These are phyloP conservation scores for Penicillium capsulatum DNA, from an alignment of 2,329 filamentous ascomycete genomes.

Conservation along the genomic window DNA sequence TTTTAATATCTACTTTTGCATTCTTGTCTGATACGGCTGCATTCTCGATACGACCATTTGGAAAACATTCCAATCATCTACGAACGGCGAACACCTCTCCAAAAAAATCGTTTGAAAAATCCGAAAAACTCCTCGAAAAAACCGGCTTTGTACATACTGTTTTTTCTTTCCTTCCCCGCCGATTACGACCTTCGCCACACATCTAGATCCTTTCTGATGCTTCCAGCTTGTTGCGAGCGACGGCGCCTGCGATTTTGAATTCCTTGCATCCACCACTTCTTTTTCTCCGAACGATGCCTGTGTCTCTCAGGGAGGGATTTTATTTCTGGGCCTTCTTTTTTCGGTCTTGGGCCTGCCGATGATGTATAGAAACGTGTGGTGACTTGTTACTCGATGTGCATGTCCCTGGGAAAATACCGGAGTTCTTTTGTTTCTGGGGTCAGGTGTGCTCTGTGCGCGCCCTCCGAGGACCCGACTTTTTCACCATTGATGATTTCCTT, in stretches of 20 bases:
- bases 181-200: constrained; percentile 35
- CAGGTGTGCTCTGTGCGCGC: constrained; percentile 19
- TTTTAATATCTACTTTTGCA: constrained; percentile 29
- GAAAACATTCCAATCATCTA: constrained; percentile 26
- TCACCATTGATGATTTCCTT: constrained; percentile 29
- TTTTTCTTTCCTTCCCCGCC: constrained; percentile 19
- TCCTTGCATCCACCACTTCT: constrained; percentile 31
- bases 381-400: constrained; percentile 34
- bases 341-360: constrained; percentile 29
- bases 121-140: constrained; percentile 24
- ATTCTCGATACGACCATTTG: constrained; percentile 30
- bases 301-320: constrained; percentile 37
- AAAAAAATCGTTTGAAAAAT: constrained; percentile 21
- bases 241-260: constrained; percentile 39
- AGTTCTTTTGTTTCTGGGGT: constrained; percentile 33
- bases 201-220: constrained; percentile 34
- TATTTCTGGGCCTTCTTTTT: constrained; percentile 25
- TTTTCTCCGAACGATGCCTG: constrained; percentile 32
- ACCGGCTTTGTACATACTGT: constrained; percentile 34
- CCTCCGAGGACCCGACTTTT: constrained; percentile 24
- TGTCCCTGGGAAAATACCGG: constrained; percentile 30
- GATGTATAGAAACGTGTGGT: constrained; percentile 40
- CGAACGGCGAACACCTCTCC: constrained; percentile 19
- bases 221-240: constrained; percentile 40
- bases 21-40: constrained; percentile 29